Evolutionary conservation across 2,329 filamentous ascomycete genomes (phyloP).

Genomic region (Delphinella strobiligena): DNA sequence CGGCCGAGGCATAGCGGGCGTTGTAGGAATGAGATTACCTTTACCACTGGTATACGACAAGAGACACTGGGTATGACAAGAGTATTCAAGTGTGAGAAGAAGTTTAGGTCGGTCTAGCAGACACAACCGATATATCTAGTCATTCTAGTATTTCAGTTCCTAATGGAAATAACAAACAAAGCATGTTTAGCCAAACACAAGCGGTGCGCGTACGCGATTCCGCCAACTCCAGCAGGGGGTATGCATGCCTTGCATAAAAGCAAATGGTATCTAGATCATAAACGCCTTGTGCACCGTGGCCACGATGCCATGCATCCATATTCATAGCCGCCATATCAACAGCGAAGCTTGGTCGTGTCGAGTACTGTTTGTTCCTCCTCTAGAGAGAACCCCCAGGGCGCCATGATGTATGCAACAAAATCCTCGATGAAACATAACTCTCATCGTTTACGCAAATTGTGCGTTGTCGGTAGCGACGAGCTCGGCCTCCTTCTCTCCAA

Average conservation of each 20-base stretch:
- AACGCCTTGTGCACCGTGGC: too few species aligned
- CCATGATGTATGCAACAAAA: background rate
- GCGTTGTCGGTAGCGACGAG: conserved; percentile 6
- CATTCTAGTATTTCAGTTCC: background rate
- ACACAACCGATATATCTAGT: too few species aligned
- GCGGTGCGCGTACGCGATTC: background rate
- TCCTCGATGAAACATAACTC: too few species aligned
- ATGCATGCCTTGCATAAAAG: background rate
- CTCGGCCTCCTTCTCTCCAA: conserved; percentile 10
- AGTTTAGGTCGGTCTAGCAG: too few species aligned
- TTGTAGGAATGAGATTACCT: too few species aligned
- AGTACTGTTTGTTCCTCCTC: background rate
- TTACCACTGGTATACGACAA: too few species aligned
- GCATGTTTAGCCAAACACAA: background rate
- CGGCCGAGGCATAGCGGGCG: too few species aligned
- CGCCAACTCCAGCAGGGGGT: background rate
- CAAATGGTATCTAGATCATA: background rate
- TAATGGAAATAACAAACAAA: background rate
- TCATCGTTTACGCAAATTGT: conserved; percentile 10
- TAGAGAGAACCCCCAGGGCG: background rate
- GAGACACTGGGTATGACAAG: too few species aligned
- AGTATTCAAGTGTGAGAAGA: too few species aligned
- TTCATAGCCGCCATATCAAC: background rate
- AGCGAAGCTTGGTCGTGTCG: background rate
- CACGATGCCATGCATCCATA: too few species aligned